phyloP scores from a whole-genome alignment of 164 flowering plant genomes.

The Taxillus chinensis region DNA sequence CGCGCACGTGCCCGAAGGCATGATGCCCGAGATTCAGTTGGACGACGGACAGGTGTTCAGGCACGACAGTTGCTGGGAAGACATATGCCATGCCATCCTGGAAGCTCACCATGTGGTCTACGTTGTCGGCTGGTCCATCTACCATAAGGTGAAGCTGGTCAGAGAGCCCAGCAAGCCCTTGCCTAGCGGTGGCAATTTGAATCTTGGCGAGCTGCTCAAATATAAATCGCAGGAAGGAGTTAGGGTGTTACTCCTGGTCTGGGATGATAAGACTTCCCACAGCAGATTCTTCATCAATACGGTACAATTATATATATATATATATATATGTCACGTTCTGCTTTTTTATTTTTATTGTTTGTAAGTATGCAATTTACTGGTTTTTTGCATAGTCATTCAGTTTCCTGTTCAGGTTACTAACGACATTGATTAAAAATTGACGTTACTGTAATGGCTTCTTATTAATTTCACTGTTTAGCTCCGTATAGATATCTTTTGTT shows the following conservation, averaged over 20 bases:
- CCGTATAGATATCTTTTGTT: too few relatives aligned
- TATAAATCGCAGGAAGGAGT: conserved; percentile 71
- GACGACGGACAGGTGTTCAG: conserved; percentile 26
- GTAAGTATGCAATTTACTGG: too few relatives aligned
- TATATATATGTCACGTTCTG: not conserved
- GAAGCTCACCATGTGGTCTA: conserved; percentile 68
- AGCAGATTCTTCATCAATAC: conserved; percentile 44
- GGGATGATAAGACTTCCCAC: conserved; percentile 76
- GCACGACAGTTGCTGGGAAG: conserved; percentile 63
- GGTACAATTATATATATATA: conserved; percentile 18
- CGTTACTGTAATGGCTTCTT: too few relatives aligned
- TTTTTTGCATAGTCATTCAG: too few relatives aligned
- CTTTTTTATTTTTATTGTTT: not conserved
- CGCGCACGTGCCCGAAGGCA: conserved; percentile 45
- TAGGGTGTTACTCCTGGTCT: conserved; percentile 59
- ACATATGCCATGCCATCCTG: conserved; percentile 59
- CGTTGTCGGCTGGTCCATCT: conserved; percentile 63
- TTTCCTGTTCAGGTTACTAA: too few relatives aligned
- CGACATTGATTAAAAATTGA: too few relatives aligned
- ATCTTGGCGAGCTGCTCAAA: conserved; percentile 53
- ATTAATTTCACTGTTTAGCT: too few relatives aligned
- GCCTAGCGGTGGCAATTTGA: conserved; percentile 50
- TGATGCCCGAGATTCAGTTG: conserved; percentile 37
- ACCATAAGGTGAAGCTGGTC: conserved; percentile 54
- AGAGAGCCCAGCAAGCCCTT: conserved; percentile 49